Conservation (phyloP, 441 rosid genomes). For the Rhodomyrtus psidioides region DNA sequence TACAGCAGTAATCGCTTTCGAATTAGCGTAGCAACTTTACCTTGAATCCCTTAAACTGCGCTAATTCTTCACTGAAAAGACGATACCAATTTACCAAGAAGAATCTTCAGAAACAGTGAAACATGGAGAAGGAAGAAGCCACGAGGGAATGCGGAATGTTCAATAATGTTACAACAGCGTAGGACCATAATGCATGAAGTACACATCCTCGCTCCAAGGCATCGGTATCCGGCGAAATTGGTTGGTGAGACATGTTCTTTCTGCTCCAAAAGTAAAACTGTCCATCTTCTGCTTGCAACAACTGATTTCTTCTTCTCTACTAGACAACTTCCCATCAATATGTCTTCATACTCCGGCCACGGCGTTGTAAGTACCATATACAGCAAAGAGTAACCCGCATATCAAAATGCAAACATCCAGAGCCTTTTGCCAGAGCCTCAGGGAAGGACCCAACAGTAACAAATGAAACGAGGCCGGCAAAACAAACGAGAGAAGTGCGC, state of each 20-base stretch:
- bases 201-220: neutral
- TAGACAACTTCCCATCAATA: neutral
- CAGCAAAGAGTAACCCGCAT: slow-evolving; percentile 60
- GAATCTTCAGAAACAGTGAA: neutral
- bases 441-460: slow-evolving; percentile 45
- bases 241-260: neutral
- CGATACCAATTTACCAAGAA: neutral
- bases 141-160: neutral
- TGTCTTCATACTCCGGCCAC: slow-evolving; percentile 27
- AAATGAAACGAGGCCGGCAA: slow-evolving; percentile 80
- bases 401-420: slow-evolving; percentile 50
- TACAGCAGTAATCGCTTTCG: neutral
- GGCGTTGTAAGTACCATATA: slow-evolving; percentile 59
- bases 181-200: neutral
- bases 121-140: neutral
- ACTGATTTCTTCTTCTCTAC: neutral
- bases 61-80: neutral
- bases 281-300: neutral
- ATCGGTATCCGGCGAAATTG: neutral
- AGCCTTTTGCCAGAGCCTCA: slow-evolving; percentile 47
- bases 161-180: neutral
- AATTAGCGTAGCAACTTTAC: neutral
- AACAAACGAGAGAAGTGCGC: slow-evolving; percentile 82
- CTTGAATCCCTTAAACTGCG: neutral
- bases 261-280: neutral